Conservation (phyloP, 768 basidiomycete species). For the Russula lepida region DNA sequence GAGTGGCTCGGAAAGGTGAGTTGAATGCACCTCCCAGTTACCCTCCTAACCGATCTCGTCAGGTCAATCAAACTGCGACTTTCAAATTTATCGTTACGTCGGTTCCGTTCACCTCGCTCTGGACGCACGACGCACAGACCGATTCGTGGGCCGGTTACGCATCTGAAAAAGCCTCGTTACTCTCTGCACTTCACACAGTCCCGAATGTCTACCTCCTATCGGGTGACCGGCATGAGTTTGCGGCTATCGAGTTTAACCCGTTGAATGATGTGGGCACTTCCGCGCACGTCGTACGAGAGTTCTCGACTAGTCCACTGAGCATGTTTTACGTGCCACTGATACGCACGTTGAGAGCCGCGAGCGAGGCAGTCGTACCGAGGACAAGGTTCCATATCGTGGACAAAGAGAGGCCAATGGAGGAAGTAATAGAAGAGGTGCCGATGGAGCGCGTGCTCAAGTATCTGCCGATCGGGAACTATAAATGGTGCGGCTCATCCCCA, state of each 20-base stretch:
- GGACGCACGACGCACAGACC: constrained; percentile 50
- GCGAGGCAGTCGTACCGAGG: constrained; percentile 36
- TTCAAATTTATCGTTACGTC: constrained; percentile 74
- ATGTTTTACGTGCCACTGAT: constrained; percentile 61
- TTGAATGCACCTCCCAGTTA: neutral
- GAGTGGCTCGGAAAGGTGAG: constrained; percentile 52
- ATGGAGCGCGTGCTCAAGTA: constrained; percentile 50
- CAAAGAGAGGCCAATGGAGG: constrained; percentile 22
- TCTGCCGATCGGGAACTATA: constrained; percentile 55
- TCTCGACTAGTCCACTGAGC: constrained; percentile 62
- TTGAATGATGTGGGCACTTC: constrained; percentile 22
- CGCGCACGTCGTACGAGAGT: constrained; percentile 44
- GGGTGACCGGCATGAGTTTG: constrained; percentile 76
- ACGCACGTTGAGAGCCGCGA: constrained; percentile 41
- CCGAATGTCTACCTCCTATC: constrained; percentile 64
- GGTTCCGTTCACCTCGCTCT: constrained; percentile 68
- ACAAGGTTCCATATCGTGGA: constrained; percentile 24
- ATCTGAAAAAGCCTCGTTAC: constrained; percentile 48
- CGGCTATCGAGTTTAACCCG: constrained; percentile 52
- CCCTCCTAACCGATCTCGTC: neutral
- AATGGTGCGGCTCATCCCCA: constrained; percentile 52
- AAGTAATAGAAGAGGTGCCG: constrained; percentile 36
- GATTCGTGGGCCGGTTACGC: constrained; percentile 67
- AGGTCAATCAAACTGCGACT: constrained; percentile 61
- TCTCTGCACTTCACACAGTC: constrained; percentile 51